A percentile compares a stretch with the other conserved stretches of the same genome.
Conservation (phyloP, 2,329 filamentous ascomycete genomes). For the Aspergillus melleus region DNA sequence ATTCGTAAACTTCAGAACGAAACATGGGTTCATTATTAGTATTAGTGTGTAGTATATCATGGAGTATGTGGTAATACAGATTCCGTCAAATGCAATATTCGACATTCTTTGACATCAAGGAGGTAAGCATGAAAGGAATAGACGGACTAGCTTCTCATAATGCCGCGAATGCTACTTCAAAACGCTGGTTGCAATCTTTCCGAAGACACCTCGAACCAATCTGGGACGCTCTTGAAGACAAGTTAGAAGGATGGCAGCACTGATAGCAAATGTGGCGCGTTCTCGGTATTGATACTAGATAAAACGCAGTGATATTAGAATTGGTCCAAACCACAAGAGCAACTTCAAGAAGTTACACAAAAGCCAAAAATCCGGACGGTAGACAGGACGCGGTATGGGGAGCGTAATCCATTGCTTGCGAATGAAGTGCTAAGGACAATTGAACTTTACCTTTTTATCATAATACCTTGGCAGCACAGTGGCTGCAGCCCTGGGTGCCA, state of each 20-base stretch:
- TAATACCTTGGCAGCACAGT: constrained; percentile 74
- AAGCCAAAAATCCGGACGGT: not conserved
- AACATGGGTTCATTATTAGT: not conserved
- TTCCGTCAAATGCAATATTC: constrained; percentile 11
- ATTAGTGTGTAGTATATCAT: not conserved
- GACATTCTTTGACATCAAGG: not conserved
- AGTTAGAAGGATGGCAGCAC: constrained; percentile 69
- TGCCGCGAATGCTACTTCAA: constrained; percentile 18
- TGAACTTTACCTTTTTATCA: constrained; percentile 43
- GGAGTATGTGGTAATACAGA: not conserved
- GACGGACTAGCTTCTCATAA: not conserved
- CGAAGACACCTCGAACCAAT: constrained; percentile 68
- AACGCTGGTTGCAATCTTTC: constrained; percentile 48
- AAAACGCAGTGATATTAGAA: constrained; percentile 21
- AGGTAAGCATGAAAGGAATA: not conserved
- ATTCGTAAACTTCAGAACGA: too few species aligned
- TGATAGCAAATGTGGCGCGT: constrained; percentile 64
- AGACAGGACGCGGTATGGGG: not conserved
- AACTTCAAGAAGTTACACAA: not conserved
- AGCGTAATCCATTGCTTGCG: not conserved
- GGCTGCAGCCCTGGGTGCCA: constrained; percentile 74
- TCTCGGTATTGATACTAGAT: constrained; percentile 66
- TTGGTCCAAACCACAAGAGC: constrained; percentile 6
- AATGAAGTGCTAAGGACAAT: not conserved
- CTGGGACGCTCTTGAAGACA: constrained; percentile 62